Evolutionary conservation across 1,139 yeast species (phyloP), one percentile per base, ranked within the genome.

Genomic region (Scheffersomyces insectosa): DNA sequence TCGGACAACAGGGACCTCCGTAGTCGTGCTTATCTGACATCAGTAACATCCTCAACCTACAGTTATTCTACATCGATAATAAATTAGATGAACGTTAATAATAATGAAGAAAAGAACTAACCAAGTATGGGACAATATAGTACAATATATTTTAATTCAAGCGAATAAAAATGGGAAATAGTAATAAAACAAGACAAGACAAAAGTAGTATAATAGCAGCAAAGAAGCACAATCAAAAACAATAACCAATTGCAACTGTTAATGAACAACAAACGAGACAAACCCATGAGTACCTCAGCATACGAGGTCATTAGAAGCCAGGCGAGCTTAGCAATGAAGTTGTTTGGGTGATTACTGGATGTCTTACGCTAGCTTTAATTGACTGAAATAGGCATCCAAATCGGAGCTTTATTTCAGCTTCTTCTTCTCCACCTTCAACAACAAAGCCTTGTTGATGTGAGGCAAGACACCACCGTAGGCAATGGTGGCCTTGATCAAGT

Each of bases 401-500:
- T 31, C 34, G 23, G 34, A 31, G 15, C 20, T 31, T 47, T 62
- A 65, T 56, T 75, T 74, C 60, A 69, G 71, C 42, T 52, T 54
- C 72, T 85, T 85, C 78, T 87, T 83, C 72, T 90, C 97, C 44
- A 88, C 97, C 79, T 91, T 91, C 71, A 90, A 81, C 67, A 91
- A 76, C 62, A 90, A 80, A 45, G 96, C 97, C 75, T 90, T 89
- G 76, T 90, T 91, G 66, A 91, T 89, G 64, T 91, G 97, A 44
- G 99, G 99, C 75, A 93, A 79, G 46, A 95, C 99, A 83, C 99
- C 99, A 75, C 99, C 99, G 61, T 87, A 91, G 40, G 99, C 98
- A 68, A 95, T 95, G 48, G 99, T 95, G 54, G 98, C 99, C 67
- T 88, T 87, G 62, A 95, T 88, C 68, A 95, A 80, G 57, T 89